Base-by-base conservation (phyloP, 2,329 filamentous ascomycete species). In the Apiospora hydei region DNA sequence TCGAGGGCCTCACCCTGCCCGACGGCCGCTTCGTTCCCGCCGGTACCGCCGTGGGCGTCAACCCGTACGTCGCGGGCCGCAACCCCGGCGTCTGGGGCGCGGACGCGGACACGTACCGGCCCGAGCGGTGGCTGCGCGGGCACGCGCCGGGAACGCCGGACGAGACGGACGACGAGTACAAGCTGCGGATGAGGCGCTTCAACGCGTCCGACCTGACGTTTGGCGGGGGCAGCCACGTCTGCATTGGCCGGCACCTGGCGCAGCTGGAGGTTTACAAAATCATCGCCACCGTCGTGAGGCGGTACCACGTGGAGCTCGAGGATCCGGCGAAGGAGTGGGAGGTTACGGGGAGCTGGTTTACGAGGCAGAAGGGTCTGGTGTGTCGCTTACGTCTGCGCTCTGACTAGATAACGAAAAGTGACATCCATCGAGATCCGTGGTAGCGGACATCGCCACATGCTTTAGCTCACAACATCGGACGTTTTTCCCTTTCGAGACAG, bases 151-250 rank as follows among this genome's bases (percentile, higher is more conserved):
- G 24, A 5, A 14, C 26, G 16, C 16, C 26, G 6, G 26, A 61
- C 16, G 72, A 77, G 7, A 77, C 76, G 47, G 49, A 72, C 70
- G 71, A 49, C 1, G 71, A 14, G 0, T 79, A 79, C 46, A 80
- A 84, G 0, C 83, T 82, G 34, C 82, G 86, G 73, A 80, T 88
- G 11, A 83, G 82, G 75, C 84, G 86, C 73, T 89, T 90, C 88
- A 86, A 85, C 73, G 83, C 83, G 1, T 38, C 51, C 4, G 69
- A 71, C 47, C 66, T 74, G 38, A 43, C 57, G 1, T 74, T 71
- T 67, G 72, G 72, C 30, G 72, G 49, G 21, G 72, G 71, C 16
- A 74, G 70, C 69, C 67, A 70, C 34, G 57, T 70, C 30, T 72
- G 72, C 57, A 49, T 69, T 21, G 72, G 72, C 16, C 61, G 67